Base-by-base conservation (phyloP, 2,329 filamentous ascomycete genomes). In the Verticillium albo-atrum region DNA sequence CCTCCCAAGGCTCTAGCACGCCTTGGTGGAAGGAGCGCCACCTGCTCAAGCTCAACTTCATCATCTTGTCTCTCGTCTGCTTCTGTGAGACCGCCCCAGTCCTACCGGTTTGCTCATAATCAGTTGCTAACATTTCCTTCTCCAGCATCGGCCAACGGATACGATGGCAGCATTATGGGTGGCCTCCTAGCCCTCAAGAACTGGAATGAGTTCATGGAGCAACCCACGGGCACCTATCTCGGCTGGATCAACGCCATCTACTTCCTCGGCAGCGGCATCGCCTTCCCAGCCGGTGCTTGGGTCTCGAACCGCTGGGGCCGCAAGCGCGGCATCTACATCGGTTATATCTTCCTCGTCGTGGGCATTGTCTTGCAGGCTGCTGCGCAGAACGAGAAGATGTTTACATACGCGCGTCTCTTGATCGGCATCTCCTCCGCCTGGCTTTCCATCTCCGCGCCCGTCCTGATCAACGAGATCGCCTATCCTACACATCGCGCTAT, bases 191-290 rank as follows among this genome's bases (percentile, higher is more conserved):
- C 75, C 65, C 77, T 79, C 64, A 64, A 74, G 1, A 68, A 69
- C 28, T 82, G 78, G 79, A 72, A 78, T 65, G 66, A 68, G 25
- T 79, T 77, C 67, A 85, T 85, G 64, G 71, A 74, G 28, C 55
- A 80, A 58, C 82, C 75, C 1, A 50, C 77, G 68, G 69, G 79
- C 63, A 67, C 72, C 61, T 64, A 71, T 69, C 71, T 79, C 10
- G 85, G 85, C 57, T 76, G 87, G 32, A 75, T 87, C 3, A 79
- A 79, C 10, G 82, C 84, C 9, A 79, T 83, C 62, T 87, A 87
- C 71, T 83, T 83, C 64, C 79, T 87, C 47, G 84, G 84, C 54
- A 82, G 81, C 60, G 77, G 87, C 61, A 71, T 75, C 51, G 81
- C 81, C 27, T 81, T 87, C 50, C 83, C 82, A 2, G 72, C 87